Percentiles rank a stretch among this genome's conserved stretches.
These are phyloP conservation scores for Chalciporus pseudorubinellus DNA, from an alignment of 768 basidiomycete species.

Conservation along the genomic window DNA sequence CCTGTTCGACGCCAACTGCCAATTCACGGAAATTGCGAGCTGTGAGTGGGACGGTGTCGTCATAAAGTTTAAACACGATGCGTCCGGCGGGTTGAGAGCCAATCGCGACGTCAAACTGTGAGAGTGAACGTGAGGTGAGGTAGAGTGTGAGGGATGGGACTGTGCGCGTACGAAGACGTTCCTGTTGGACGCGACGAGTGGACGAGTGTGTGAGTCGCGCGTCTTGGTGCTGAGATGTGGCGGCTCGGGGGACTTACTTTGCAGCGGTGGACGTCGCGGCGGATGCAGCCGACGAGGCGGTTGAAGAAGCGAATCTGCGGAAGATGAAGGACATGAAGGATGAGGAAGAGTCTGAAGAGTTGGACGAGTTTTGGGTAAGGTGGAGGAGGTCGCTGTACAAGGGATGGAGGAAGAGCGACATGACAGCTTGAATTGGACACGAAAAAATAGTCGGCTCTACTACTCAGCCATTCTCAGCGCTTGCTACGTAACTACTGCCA, in stretches of 20 bases:
- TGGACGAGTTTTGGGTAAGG: constrained; percentile 9
- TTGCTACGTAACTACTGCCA: background rate
- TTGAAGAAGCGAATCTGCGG: constrained; percentile 49
- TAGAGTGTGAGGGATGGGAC: constrained; percentile 1
- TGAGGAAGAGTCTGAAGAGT: constrained; percentile 12
- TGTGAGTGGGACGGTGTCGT: constrained; percentile 80
- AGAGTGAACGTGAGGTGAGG: background rate
- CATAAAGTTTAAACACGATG: constrained; percentile 81
- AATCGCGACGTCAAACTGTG: constrained; percentile 65
- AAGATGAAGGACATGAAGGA: constrained; percentile 49
- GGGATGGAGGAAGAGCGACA: constrained; percentile 25
- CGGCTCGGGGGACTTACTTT: constrained; percentile 14
- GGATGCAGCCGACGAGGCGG: constrained; percentile 33
- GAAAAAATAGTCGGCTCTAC: too few species aligned
- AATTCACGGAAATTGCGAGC: constrained; percentile 80
- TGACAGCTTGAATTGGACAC: background rate
- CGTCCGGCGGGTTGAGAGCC: constrained; percentile 59
- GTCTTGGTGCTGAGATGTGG: background rate
- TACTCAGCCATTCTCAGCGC: background rate
- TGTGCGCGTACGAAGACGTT: constrained; percentile 34
- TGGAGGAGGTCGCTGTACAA: constrained; percentile 23
- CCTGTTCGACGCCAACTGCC: constrained; percentile 44
- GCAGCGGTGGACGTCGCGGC: constrained; percentile 10
- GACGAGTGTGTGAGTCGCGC: constrained; percentile 7
- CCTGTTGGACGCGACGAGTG: constrained; percentile 2